Evolutionary conservation across 2,329 filamentous ascomycete species (phyloP), one percentile per base, ranked within the genome.

Genomic region (Fusarium foetens): DNA sequence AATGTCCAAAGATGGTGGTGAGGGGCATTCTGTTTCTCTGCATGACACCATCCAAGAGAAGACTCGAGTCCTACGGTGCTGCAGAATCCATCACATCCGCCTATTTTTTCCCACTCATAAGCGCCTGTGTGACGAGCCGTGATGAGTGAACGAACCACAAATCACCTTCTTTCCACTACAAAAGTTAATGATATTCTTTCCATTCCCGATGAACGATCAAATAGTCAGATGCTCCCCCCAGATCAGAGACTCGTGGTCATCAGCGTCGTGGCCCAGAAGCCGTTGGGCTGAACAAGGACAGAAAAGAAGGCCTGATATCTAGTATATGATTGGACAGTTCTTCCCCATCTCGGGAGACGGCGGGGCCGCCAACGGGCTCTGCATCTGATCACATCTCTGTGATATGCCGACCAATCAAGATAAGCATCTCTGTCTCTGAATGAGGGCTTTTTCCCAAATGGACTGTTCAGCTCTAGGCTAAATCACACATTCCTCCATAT

Each of bases 21-120:
- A 72, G 71, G 68, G 71, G 68, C 68, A 68, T 41, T 66, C 31
- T 61, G 53, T 55, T 65, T 61, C 58, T 58, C 72, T 77, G 76
- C 76, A 77, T 77, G 72, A 76, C 76, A 78, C 76, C 76, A 77
- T 75, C 73, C 65, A 67, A 66, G 65, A 62, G 31, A 48, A 62
- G 41, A 41, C 36, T 54, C 54, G 58, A 72, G 70, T 71, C 70
- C 70, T 73, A 68, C 51, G 66, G 33, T 57, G 42, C 54, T 66
- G 69, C 70, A 72, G 49, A 66, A 49, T 43, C 66, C 63, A 73
- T 72, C 70, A 70, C 62, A 72, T 63, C 45, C 65, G 45, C 39
- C 63, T 55, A 59, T 59, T n/a, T 63, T 67, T 57, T 63, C 25
- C 36, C 31, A 59, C 36, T 61, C 66, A 71, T 68, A 72, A 72